Evolutionary conservation across 2,329 filamentous ascomycete species (phyloP).

Genomic region (Calonectria honghensis): DNA sequence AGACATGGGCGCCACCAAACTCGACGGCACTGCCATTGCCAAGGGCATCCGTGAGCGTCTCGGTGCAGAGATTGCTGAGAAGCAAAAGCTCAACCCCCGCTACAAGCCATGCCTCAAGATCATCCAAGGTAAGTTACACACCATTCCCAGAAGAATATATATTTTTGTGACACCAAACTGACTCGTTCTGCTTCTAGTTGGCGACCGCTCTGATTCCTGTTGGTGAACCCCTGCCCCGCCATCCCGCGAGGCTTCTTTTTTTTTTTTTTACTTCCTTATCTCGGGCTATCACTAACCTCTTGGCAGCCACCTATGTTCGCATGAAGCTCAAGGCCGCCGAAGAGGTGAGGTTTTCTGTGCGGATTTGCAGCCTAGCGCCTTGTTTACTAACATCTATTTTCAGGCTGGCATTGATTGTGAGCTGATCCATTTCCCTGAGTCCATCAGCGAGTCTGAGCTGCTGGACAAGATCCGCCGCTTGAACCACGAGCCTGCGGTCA

Average conservation of each 20-base stretch:
- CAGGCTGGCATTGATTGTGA: constrained; percentile 94
- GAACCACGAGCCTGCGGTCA: constrained; percentile 90
- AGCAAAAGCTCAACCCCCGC: constrained; percentile 87
- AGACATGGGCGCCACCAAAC: constrained; percentile 90
- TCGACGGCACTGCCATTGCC: constrained; percentile 97
- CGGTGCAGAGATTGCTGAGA: constrained; percentile 85
- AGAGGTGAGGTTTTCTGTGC: constrained; percentile 75
- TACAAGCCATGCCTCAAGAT: constrained; percentile 95
- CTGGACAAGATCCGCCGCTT: constrained; percentile 86
- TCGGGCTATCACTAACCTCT: constrained; percentile 46
- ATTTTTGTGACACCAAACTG: constrained; percentile 46
- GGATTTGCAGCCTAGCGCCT: constrained; percentile 20
- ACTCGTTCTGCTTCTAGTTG: constrained; percentile 75
- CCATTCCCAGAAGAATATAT: constrained; percentile 16
- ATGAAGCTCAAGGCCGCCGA: constrained; percentile 99
- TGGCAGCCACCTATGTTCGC: constrained; percentile 93
- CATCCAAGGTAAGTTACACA: constrained; percentile 82
- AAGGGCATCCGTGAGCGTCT: constrained; percentile 91
- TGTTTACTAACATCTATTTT: constrained; percentile 25
- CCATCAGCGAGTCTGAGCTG: constrained; percentile 89
- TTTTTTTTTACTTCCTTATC: constrained; percentile 10
- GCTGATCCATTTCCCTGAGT: constrained; percentile 87
- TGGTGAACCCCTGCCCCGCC: constrained; percentile 54
- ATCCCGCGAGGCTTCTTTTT: constrained; percentile 38
- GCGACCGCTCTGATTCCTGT: constrained; percentile 95